Percentiles rank a stretch among this genome's conserved stretches.
Evolutionary conservation across 208 protist genomes (phyloP).

Genomic region (Novymonas esmeraldas): DNA sequence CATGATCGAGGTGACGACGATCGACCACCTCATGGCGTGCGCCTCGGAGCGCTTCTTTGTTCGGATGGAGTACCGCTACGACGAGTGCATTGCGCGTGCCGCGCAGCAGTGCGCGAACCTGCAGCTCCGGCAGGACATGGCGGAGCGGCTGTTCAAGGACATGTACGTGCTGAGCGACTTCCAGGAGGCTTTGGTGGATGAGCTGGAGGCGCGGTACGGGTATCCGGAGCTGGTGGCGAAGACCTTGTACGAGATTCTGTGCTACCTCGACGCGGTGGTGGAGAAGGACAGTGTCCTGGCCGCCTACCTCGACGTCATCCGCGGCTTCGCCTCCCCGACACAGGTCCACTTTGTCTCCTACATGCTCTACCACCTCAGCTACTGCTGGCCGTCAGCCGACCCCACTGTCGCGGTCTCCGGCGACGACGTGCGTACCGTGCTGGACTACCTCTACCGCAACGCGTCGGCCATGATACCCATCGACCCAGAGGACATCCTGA

Average conservation of each 20-base stretch:
- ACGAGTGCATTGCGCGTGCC: slow-evolving; percentile 59
- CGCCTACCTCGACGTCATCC: slow-evolving; percentile 80
- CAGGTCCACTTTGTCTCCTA: slow-evolving; percentile 84
- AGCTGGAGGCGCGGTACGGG: slow-evolving; percentile 85
- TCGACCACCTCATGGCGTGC: slow-evolving; percentile 83
- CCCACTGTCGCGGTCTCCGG: slow-evolving; percentile 52
- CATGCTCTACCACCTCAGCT: slow-evolving; percentile 83
- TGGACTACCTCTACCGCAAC: slow-evolving; percentile 83
- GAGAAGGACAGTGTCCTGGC: slow-evolving; percentile 54
- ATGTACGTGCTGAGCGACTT: slow-evolving; percentile 82
- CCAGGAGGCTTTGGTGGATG: slow-evolving; percentile 84
- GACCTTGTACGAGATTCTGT: slow-evolving; percentile 89
- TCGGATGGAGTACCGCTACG: slow-evolving; percentile 77
- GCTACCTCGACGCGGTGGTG: slow-evolving; percentile 78
- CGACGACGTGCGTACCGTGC: slow-evolving; percentile 71
- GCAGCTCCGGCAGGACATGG: slow-evolving; percentile 70
- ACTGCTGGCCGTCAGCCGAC: slow-evolving; percentile 84
- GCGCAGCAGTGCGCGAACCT: slow-evolving; percentile 63
- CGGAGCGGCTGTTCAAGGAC: slow-evolving; percentile 85
- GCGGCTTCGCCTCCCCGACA: slow-evolving; percentile 82
- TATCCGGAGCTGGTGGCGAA: slow-evolving; percentile 90
- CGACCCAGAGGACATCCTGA: slow-evolving; percentile 61
- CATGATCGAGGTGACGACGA: slow-evolving; percentile 79
- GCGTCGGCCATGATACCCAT: slow-evolving; percentile 54
- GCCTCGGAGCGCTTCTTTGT: slow-evolving; percentile 81